Conservation (phyloP, 495 filamentous ascomycete species). For the Xylona heveae region DNA sequence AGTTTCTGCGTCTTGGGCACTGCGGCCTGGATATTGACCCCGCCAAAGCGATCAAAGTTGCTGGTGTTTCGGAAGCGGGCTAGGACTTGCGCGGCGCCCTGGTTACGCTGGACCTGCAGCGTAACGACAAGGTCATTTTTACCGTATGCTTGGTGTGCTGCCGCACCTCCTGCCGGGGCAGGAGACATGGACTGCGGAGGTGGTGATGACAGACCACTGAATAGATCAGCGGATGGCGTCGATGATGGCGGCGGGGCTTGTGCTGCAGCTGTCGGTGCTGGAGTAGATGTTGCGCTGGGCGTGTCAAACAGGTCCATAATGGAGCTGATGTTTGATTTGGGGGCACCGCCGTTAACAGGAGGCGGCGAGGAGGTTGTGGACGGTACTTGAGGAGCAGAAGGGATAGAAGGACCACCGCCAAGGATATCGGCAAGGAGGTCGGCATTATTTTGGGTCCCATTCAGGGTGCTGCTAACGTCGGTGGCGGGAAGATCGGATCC, state of each 20-base stretch:
- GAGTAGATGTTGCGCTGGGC: slow-evolving; percentile 14
- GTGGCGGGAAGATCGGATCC: slow-evolving; percentile 42
- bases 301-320: slow-evolving; percentile 74
- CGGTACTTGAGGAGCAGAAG: slow-evolving; percentile 20
- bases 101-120: slow-evolving; percentile 61
- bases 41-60: slow-evolving; percentile 37
- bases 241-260: slow-evolving; percentile 24
- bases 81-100: slow-evolving; percentile 49
- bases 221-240: slow-evolving; percentile 13
- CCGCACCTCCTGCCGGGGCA: slow-evolving; percentile 11
- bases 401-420: slow-evolving; percentile 28
- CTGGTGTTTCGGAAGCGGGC: slow-evolving; percentile 67
- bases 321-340: slow-evolving; percentile 39
- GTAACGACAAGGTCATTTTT: slow-evolving; percentile 68
- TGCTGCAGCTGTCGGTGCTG: slow-evolving; percentile 19
- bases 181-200: slow-evolving; percentile 22
- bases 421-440: slow-evolving; percentile 82
- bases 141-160: slow-evolving; percentile 50
- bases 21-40: slow-evolving; percentile 71
- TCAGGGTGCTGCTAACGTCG: slow-evolving; percentile 26
- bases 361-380: slow-evolving; percentile 31
- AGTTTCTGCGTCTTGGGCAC: slow-evolving; percentile 91
- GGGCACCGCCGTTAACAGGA: too few species aligned
- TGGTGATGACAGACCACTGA: slow-evolving; percentile 22
- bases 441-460: slow-evolving; percentile 54